Evolutionary conservation across 2,329 filamentous ascomycete species (phyloP).

Genomic region (Fusarium sp.): DNA sequence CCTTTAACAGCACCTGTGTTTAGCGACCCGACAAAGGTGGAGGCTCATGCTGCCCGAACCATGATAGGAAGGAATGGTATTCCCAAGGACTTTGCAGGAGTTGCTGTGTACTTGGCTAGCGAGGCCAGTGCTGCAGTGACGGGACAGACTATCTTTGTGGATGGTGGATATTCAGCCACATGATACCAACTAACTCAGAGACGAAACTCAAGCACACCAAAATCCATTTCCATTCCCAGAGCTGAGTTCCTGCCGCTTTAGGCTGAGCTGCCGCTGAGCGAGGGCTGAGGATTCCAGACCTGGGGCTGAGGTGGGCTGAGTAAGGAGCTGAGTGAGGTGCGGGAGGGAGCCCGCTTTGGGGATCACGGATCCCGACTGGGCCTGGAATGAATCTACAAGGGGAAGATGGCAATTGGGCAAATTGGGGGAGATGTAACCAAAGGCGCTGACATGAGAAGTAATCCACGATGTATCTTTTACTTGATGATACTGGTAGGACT

Average conservation of each 20-base stretch:
- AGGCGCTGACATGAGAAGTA: neutral
- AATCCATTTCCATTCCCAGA: too few species aligned
- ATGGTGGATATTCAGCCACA: constrained; percentile 49
- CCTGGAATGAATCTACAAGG: neutral
- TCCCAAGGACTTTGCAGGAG: constrained; percentile 48
- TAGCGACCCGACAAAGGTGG: constrained; percentile 31
- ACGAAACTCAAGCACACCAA: too few species aligned
- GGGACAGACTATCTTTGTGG: constrained; percentile 50
- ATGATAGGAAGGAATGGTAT: constrained; percentile 49
- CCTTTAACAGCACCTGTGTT: constrained; percentile 41
- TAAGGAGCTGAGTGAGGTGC: too few species aligned
- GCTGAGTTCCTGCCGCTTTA: too few species aligned
- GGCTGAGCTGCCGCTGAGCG: too few species aligned
- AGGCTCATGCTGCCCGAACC: constrained; percentile 43
- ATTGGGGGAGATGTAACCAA: neutral
- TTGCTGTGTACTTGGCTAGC: constrained; percentile 47
- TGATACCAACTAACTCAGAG: neutral
- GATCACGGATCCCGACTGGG: too few species aligned
- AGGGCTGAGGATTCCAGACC: too few species aligned
- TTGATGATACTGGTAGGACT: neutral
- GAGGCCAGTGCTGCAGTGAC: constrained; percentile 48
- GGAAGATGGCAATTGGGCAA: neutral
- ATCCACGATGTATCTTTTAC: neutral
- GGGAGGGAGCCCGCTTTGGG: too few species aligned
- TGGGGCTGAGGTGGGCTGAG: too few species aligned